These are phyloP conservation scores for Penicillium roqueforti DNA, from an alignment of 495 filamentous ascomycete species.

Conservation along the genomic window DNA sequence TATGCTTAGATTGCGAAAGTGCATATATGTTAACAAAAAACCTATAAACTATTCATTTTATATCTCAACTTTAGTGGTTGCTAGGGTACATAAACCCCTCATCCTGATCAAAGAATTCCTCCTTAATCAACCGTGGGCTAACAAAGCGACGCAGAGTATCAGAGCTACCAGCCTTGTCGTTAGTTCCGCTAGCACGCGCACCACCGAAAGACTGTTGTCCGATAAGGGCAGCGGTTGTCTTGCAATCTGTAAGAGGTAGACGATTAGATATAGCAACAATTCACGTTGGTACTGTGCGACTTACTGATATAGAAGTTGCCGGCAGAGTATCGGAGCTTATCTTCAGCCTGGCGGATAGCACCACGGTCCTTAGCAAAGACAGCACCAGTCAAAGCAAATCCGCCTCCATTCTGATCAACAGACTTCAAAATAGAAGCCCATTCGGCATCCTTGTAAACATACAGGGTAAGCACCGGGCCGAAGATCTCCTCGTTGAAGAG, in stretches of 20 bases:
- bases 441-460: constrained; percentile 68
- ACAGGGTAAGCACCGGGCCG: constrained; percentile 64
- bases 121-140: constrained; percentile 71
- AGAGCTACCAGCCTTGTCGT: constrained; percentile 75
- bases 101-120: constrained; percentile 62
- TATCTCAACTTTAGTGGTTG: constrained; percentile 39
- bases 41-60: not conserved
- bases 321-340: constrained; percentile 68
- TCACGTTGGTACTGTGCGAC: constrained; percentile 2
- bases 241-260: constrained; percentile 52
- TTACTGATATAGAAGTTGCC: constrained; percentile 82
- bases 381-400: constrained; percentile 72
- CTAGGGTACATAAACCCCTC: constrained; percentile 65
- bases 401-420: constrained; percentile 54
- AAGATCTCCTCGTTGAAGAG: constrained; percentile 73
- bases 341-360: constrained; percentile 65
- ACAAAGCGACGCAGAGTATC: constrained; percentile 65
- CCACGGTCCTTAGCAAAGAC: constrained; percentile 69
- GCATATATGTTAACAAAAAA: not conserved
- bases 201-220: constrained; percentile 83
- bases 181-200: constrained; percentile 69
- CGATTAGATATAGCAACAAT: not conserved
- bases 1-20: not conserved
- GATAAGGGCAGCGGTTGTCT: constrained; percentile 76
- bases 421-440: constrained; percentile 50